Evolutionary conservation across 352 stramenopile species (phyloP).

Genomic region (Phytophthora colocasiae): DNA sequence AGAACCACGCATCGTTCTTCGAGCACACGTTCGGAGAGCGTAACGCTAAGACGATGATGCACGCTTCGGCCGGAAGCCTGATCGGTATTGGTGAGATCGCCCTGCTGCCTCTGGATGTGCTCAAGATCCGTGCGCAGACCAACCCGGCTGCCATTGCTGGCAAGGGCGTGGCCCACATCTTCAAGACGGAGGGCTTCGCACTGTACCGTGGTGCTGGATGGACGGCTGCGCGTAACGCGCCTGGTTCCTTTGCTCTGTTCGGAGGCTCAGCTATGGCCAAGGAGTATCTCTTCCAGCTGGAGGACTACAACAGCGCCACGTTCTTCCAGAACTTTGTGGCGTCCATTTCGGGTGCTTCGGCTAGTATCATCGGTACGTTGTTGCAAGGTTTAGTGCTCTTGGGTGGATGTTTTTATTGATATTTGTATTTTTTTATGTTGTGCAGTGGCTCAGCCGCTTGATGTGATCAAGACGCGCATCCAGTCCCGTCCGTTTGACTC

Average conservation of each 20-base stretch:
- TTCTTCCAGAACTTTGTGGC: constrained; percentile 94
- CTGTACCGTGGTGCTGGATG: constrained; percentile 93
- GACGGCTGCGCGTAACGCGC: constrained; percentile 94
- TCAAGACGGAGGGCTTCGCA: constrained; percentile 91
- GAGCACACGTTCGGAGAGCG: constrained; percentile 91
- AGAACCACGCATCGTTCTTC: constrained; percentile 89
- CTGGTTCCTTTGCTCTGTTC: constrained; percentile 96
- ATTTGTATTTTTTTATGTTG: constrained; percentile 16
- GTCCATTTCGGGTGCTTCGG: constrained; percentile 81
- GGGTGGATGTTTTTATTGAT: not conserved
- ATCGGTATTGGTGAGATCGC: constrained; percentile 96
- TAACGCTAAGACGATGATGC: constrained; percentile 94
- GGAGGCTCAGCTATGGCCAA: constrained; percentile 90
- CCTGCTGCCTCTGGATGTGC: constrained; percentile 94
- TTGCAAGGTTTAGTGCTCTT: not conserved
- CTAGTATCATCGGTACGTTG: constrained; percentile 82
- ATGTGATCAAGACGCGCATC: constrained; percentile 97
- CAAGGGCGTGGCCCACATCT: constrained; percentile 93
- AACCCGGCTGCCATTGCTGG: constrained; percentile 93
- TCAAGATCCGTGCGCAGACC: constrained; percentile 97
- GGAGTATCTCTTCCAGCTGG: constrained; percentile 92
- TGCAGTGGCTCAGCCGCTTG: constrained; percentile 91
- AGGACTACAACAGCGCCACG: constrained; percentile 90
- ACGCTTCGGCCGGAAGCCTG: constrained; percentile 91
- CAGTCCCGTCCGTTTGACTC: constrained; percentile 95